phyloP scores from a whole-genome alignment of 192 early-diverging fungal genomes.

The Mortierella alpina region DNA sequence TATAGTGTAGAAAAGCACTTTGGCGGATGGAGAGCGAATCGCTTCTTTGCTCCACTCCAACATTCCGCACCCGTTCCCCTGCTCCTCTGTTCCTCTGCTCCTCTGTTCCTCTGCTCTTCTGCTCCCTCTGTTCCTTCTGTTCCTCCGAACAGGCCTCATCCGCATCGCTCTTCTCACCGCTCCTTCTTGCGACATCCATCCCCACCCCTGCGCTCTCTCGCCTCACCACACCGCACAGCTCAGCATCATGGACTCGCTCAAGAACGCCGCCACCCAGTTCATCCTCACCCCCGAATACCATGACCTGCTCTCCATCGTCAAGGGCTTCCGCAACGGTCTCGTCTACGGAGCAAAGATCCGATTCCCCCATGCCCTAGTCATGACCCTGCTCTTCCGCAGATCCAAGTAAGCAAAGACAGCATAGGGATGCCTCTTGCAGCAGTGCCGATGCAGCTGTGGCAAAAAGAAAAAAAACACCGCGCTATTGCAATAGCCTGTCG shows the following conservation, averaged over 20 bases:
- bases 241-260: constrained; percentile 46
- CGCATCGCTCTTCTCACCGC: not conserved
- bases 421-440: no score
- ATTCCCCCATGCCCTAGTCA: constrained; percentile 97
- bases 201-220: no score
- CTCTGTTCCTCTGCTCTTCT: not conserved
- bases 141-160: not conserved
- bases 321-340: constrained; percentile 93
- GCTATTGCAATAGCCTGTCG: no score
- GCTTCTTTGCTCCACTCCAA: constrained; percentile 1
- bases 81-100: not conserved
- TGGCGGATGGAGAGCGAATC: not conserved
- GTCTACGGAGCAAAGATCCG: constrained; percentile 97
- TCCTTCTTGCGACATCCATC: not conserved
- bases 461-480: no score
- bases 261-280: constrained; percentile 58
- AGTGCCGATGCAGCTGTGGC: no score
- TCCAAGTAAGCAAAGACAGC: constrained; percentile 68
- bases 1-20: no score
- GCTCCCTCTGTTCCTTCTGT: not conserved
- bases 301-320: constrained; percentile 85
- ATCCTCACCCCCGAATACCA: constrained; percentile 81
- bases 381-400: constrained; percentile 94
- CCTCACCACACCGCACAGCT: not conserved
- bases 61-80: not conserved